Evolutionary conservation across 192 early-diverging fungal species (phyloP).

Genomic region (Podila epicladia): DNA sequence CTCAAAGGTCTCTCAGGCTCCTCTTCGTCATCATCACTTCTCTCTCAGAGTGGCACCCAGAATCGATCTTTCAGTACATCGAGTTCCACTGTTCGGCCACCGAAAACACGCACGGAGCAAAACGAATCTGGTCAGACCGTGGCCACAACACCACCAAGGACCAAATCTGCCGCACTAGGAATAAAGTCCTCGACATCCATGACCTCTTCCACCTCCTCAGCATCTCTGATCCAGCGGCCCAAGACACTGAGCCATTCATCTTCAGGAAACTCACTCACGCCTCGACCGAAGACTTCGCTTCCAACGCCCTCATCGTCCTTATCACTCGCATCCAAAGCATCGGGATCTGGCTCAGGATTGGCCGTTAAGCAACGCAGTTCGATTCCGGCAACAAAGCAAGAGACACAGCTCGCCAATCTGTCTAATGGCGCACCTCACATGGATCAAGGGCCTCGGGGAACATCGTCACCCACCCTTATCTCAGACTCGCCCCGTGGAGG

Average conservation of each 20-base stretch:
- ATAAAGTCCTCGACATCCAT: neutral
- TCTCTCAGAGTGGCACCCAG: neutral
- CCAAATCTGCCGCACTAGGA: neutral
- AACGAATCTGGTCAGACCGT: neutral
- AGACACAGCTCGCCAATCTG: neutral
- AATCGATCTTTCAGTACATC: neutral
- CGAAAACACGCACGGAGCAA: neutral
- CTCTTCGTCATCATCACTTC: neutral
- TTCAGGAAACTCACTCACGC: neutral
- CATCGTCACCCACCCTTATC: conserved; percentile 2
- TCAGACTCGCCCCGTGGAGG: conserved; percentile 11
- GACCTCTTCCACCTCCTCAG: neutral
- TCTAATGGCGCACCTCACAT: neutral
- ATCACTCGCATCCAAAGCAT: neutral
- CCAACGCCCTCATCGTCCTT: neutral
- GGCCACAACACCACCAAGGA: neutral
- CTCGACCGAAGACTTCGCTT: neutral
- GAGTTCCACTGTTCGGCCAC: neutral
- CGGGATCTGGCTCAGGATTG: neutral
- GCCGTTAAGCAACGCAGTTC: neutral
- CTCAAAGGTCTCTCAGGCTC: neutral
- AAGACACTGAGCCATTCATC: neutral
- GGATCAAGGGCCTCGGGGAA: neutral
- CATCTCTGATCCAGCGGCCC: neutral
- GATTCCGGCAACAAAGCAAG: neutral